phyloP scores from a whole-genome alignment of 2,329 filamentous ascomycete species.

The Chrysoporthe cubensis region DNA sequence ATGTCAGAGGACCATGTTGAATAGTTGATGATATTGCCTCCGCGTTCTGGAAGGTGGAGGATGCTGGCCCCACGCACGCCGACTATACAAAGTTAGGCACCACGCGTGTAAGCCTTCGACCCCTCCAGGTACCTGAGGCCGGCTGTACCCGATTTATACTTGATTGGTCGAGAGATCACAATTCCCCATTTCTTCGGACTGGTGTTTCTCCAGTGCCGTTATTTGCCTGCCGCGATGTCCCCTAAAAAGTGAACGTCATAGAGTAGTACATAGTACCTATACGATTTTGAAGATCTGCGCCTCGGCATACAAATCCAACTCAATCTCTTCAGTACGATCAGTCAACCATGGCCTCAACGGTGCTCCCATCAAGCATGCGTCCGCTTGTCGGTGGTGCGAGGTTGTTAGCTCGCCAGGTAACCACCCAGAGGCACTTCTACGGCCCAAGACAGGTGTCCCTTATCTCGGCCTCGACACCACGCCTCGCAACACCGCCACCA shows the following conservation, averaged over 20 bases:
- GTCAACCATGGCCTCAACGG: slow-evolving; percentile 17
- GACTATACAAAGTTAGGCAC: background rate
- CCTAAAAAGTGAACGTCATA: slow-evolving; percentile 1
- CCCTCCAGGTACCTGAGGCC: too few species aligned
- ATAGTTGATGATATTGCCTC: too few species aligned
- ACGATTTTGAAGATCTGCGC: background rate
- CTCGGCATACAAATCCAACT: background rate
- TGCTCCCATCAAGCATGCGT: slow-evolving; percentile 6
- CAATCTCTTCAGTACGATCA: too few species aligned
- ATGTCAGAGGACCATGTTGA: too few species aligned
- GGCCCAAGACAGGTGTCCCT: background rate
- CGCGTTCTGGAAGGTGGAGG: too few species aligned
- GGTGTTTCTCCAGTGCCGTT: background rate
- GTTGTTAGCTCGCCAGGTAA: background rate
- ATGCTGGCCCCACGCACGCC: background rate
- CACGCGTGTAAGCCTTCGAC: background rate
- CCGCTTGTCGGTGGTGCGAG: slow-evolving; percentile 4
- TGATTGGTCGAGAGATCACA: background rate
- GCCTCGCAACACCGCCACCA: background rate
- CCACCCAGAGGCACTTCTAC: background rate
- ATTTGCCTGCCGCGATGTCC: background rate
- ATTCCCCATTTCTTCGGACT: background rate
- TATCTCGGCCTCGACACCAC: slow-evolving; percentile 1
- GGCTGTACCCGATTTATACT: too few species aligned
- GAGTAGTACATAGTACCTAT: background rate